Conservation (phyloP, 306 rosid genomes). For the Cotoneaster glaucophyllus region DNA sequence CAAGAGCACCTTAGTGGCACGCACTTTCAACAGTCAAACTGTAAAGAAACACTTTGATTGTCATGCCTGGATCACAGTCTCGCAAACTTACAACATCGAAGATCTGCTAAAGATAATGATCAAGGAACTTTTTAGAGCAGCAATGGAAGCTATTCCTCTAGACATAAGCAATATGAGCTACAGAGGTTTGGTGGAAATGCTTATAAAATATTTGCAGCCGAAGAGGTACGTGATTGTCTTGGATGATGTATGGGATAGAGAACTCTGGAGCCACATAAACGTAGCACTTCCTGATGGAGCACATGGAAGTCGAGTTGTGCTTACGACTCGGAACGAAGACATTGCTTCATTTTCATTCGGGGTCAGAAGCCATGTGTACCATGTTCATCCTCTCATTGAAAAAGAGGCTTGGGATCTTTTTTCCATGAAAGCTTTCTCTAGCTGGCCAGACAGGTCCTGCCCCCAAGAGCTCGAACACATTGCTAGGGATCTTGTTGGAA, state of each 20-base stretch:
- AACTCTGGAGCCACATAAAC: slow-evolving; percentile 4
- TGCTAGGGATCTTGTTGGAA: background rate
- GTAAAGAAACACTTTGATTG: slow-evolving; percentile 10
- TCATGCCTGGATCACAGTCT: slow-evolving; percentile 20
- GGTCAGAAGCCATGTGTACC: background rate
- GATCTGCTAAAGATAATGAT: slow-evolving; percentile 5
- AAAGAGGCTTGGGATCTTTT: slow-evolving; percentile 6
- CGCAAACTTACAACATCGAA: slow-evolving; percentile 6
- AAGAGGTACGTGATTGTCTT: slow-evolving; percentile 1
- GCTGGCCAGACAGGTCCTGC: background rate
- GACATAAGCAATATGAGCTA: slow-evolving; percentile 1
- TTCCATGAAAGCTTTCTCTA: slow-evolving; percentile 7
- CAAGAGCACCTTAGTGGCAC: slow-evolving; percentile 14
- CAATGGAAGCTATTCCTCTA: background rate
- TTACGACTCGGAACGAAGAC: slow-evolving; percentile 19
- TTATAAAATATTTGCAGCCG: background rate
- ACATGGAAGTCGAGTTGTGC: slow-evolving; percentile 8
- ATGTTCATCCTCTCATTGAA: background rate
- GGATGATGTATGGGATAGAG: slow-evolving; percentile 15
- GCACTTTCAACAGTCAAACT: background rate
- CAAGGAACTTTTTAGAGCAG: background rate
- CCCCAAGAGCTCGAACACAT: background rate
- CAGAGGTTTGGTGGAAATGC: slow-evolving; percentile 1
- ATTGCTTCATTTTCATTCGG: slow-evolving; percentile 5
- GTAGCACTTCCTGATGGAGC: background rate